Base-by-base conservation (phyloP, 2,329 filamentous ascomycete species). In the Pyrenophora graminea region DNA sequence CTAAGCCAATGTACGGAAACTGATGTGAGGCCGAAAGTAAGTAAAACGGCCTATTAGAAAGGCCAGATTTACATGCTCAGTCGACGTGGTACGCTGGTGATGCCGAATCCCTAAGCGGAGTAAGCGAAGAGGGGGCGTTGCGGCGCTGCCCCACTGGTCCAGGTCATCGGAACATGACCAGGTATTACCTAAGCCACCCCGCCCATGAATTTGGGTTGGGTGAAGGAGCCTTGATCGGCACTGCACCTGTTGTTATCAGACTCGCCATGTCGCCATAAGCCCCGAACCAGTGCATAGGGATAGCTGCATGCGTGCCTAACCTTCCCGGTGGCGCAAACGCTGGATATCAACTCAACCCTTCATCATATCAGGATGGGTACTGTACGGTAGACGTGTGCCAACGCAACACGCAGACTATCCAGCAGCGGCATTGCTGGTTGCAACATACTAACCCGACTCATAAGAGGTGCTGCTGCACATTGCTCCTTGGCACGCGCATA, bases 131-230 rank as follows among this genome's bases (percentile, higher is more conserved):
- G 56, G 51, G 59, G 58, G 15, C 15, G 15, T 15, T 15, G 15
- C 15, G 15, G 15, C 15, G 15, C 51, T 53, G 54, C 45, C 50
- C 51, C 54, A 58, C 50, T 38, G 38, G 47, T 45, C 62, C 63
- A 63, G 56, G 59, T 62, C 51, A 56, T 55, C 53, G 62, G 59
- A 59, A 55, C 48, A 43, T 38, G 32, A 39, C 38, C 41, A 39
- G 48, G 37, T 37, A 30, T 58, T 55, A 48, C 38, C 32, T 50
- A 23, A 37, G 30, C n/a, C 15, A 37, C 43, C 41, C 46, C 38
- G 13, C 43, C 55, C 48, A 49, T 55, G 51, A 44, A 40, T 39
- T 49, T 48, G 57, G 52, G 51, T 39, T 45, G 13, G 33, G 15
- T 10, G 10, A 7, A 30, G 27, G 41, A 49, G 34, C 31, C 39